phyloP scores from a whole-genome alignment of 192 early-diverging fungal genomes.

The Haplosporangium gracile region DNA sequence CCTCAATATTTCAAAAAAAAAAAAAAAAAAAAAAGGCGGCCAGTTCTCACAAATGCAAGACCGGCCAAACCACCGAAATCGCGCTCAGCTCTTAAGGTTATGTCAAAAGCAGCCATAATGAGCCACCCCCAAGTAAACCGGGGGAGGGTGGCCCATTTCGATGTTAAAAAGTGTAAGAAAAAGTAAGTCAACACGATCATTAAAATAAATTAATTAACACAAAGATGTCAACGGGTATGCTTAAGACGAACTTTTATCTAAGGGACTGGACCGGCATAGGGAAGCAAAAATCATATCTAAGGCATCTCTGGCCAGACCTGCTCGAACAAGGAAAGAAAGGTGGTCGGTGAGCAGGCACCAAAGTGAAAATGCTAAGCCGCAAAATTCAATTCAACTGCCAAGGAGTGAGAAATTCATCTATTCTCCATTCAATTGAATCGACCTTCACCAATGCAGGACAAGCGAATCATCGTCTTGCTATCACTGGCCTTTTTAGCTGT shows the following conservation, averaged over 20 bases:
- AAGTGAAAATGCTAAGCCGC: background rate
- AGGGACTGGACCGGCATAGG: no score
- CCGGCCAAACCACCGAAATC: no score
- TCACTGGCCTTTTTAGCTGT: slow-evolving; percentile 1
- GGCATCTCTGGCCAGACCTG: background rate
- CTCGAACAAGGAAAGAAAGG: background rate
- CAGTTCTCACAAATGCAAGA: no score
- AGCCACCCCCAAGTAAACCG: background rate
- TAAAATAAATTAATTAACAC: no score
- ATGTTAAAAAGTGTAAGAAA: slow-evolving; percentile 3
- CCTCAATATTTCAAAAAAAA: no score
- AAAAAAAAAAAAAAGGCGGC: no score
- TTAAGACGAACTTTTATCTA: no score
- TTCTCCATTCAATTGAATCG: no score
- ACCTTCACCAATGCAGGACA: slow-evolving; percentile 3
- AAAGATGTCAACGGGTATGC: no score
- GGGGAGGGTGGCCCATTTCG: background rate
- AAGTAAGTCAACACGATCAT: background rate
- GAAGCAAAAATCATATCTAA: no score
- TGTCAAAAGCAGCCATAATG: background rate
- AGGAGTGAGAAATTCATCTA: background rate
- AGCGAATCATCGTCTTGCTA: background rate
- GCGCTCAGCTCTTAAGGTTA: no score
- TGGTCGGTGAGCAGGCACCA: background rate
- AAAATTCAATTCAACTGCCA: background rate